A percentile compares a stretch with the other conserved stretches of the same genome.
phyloP scores from a whole-genome alignment of 768 basidiomycete species.

The Termitomyces heimii region DNA sequence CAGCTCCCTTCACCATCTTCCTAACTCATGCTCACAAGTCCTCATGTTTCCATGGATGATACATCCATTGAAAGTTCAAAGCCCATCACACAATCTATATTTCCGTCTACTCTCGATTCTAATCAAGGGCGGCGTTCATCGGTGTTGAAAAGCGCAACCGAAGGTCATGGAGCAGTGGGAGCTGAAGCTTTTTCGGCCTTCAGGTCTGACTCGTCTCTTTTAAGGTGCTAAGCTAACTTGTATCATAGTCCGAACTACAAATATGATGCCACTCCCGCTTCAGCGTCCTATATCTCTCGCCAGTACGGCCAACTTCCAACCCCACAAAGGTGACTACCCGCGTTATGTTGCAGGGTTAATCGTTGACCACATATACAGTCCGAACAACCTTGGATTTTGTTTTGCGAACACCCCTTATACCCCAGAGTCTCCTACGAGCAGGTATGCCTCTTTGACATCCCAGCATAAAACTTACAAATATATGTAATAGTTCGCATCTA shows the following conservation, averaged over 20 bases:
- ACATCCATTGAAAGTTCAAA: background rate
- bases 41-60: slow-evolving; percentile 5
- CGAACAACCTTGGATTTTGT: slow-evolving; percentile 23
- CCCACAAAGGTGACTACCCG: slow-evolving; percentile 20
- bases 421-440: slow-evolving; percentile 22
- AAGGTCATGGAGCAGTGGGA: slow-evolving; percentile 4
- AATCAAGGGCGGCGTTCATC: slow-evolving; percentile 6
- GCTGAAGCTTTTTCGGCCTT: slow-evolving; percentile 2
- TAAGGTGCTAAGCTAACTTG: background rate
- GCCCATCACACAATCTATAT: background rate
- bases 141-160: slow-evolving; percentile 1
- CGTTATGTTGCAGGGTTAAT: background rate
- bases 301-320: slow-evolving; percentile 30
- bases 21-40: slow-evolving; percentile 6
- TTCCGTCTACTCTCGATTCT: background rate
- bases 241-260: slow-evolving; percentile 11
- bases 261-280: slow-evolving; percentile 11
- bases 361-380: slow-evolving; percentile 13
- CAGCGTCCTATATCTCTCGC: slow-evolving; percentile 15
- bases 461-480: background rate
- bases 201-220: slow-evolving; percentile 6
- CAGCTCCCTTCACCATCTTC: background rate
- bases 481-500: slow-evolving; percentile 3
- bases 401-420: slow-evolving; percentile 13
- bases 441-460: slow-evolving; percentile 12